A percentile compares a stretch with the other conserved stretches of the same genome.
phyloP scores from a whole-genome alignment of 371 early-diverging fungal species.

The Thermomucor indicae-seudaticae region DNA sequence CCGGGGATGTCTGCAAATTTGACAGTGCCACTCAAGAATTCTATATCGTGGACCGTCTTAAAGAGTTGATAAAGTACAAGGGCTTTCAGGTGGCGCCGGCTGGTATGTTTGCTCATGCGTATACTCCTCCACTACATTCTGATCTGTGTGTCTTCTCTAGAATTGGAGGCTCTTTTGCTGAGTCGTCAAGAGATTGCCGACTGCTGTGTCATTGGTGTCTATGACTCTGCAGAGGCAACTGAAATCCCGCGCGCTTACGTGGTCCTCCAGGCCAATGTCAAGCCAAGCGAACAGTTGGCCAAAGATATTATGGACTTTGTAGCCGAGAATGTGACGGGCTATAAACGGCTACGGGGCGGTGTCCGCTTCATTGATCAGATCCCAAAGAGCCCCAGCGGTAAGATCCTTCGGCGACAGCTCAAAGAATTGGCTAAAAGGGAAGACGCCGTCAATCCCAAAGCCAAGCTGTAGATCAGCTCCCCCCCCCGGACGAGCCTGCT shows the following conservation, averaged over 20 bases:
- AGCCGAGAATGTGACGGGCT: slow-evolving; percentile 55
- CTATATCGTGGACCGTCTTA: slow-evolving; percentile 64
- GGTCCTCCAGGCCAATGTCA: slow-evolving; percentile 43
- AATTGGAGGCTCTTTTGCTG: slow-evolving; percentile 78
- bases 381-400: slow-evolving; percentile 79
- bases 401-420: slow-evolving; percentile 67
- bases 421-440: slow-evolving; percentile 33
- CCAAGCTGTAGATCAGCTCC: slow-evolving; percentile 6
- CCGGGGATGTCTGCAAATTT: slow-evolving; percentile 77
- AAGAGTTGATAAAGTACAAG: slow-evolving; percentile 78
- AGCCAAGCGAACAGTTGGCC: slow-evolving; percentile 14
- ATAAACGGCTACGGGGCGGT: slow-evolving; percentile 82
- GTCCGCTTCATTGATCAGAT: slow-evolving; percentile 65
- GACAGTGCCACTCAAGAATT: slow-evolving; percentile 47
- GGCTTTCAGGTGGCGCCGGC: slow-evolving; percentile 67
- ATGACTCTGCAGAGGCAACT: slow-evolving; percentile 49
- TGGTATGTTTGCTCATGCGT: slow-evolving; percentile 6
- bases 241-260: slow-evolving; percentile 78
- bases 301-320: slow-evolving; percentile 45
- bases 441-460: slow-evolving; percentile 2
- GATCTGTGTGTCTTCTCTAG: slow-evolving; percentile 28
- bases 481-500: no score
- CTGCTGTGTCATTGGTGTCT: slow-evolving; percentile 67
- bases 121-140: neutral
- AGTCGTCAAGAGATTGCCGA: slow-evolving; percentile 70